These are phyloP conservation scores for Aspergillus nidulans DNA, from an alignment of 495 filamentous ascomycete genomes.

Conservation along the genomic window DNA sequence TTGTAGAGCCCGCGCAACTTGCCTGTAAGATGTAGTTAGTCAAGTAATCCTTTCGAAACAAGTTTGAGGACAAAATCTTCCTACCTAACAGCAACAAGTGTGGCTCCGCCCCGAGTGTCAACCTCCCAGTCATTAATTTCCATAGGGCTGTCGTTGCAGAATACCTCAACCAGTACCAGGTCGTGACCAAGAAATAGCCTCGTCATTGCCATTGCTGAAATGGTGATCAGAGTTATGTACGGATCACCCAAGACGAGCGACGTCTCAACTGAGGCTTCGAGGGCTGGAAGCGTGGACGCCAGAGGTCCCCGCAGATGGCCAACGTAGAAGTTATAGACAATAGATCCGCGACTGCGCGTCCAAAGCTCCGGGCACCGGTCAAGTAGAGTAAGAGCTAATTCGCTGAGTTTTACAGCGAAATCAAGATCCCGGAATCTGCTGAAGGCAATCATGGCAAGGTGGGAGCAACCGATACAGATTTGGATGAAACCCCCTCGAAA, in stretches of 20 bases:
- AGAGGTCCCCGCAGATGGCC: constrained; percentile 67
- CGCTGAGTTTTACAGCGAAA: constrained; percentile 62
- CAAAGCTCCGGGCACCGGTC: constrained; percentile 63
- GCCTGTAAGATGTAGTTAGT: constrained; percentile 35
- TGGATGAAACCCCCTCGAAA: constrained; percentile 63
- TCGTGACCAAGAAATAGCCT: constrained; percentile 73
- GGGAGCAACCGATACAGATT: constrained; percentile 68
- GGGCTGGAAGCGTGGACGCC: constrained; percentile 50
- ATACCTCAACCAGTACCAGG: constrained; percentile 67
- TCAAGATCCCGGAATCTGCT: constrained; percentile 68
- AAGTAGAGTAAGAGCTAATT: constrained; percentile 60
- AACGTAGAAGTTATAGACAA: constrained; percentile 68
- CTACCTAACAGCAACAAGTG: constrained; percentile 58
- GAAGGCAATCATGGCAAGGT: constrained; percentile 69
- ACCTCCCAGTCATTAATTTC: constrained; percentile 70
- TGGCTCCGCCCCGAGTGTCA: constrained; percentile 74
- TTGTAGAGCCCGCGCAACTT: constrained; percentile 74
- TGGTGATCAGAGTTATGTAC: constrained; percentile 67
- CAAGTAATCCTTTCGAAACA: neutral
- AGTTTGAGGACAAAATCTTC: neutral
- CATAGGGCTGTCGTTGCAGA: constrained; percentile 66
- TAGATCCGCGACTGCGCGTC: constrained; percentile 65
- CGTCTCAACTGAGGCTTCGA: constrained; percentile 68
- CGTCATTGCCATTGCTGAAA: constrained; percentile 66
- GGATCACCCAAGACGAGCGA: constrained; percentile 68